Percentiles rank a stretch among this genome's conserved stretches.
These are phyloP conservation scores for Cladobotryum protrusum DNA, from an alignment of 2,329 filamentous ascomycete species.

Conservation along the genomic window DNA sequence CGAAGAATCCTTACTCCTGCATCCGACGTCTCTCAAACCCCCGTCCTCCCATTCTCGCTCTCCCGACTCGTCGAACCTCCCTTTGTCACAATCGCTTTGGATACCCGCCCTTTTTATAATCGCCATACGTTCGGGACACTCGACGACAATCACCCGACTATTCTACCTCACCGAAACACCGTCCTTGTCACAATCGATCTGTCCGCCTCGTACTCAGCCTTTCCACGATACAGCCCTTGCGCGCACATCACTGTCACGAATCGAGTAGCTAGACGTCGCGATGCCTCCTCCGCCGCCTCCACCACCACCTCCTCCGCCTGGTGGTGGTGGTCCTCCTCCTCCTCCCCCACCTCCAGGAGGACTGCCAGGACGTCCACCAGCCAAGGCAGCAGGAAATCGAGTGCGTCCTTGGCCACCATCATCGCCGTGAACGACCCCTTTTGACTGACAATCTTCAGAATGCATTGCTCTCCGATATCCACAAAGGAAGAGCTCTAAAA, in stretches of 20 bases:
- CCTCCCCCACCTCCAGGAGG: slow-evolving; percentile 54
- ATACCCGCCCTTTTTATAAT: not conserved
- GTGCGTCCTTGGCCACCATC: slow-evolving; percentile 42
- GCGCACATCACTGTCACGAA: too few species aligned
- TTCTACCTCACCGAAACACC: not conserved
- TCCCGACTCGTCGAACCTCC: not conserved
- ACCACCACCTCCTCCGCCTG: slow-evolving; percentile 62
- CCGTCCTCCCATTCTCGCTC: not conserved
- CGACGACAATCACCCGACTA: not conserved
- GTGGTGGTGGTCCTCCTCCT: slow-evolving; percentile 54
- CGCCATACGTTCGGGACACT: not conserved
- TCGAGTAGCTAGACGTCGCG: too few species aligned
- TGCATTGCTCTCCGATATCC: slow-evolving; percentile 81
- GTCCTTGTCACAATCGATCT: too few species aligned
- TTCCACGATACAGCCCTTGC: too few species aligned
- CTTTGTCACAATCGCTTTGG: not conserved
- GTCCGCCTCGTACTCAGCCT: too few species aligned
- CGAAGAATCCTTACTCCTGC: too few species aligned
- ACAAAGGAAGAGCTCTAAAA: slow-evolving; percentile 71
- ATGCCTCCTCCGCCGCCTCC: slow-evolving; percentile 60
- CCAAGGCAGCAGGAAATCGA: slow-evolving; percentile 53
- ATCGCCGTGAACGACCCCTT: not conserved
- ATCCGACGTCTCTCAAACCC: too few species aligned
- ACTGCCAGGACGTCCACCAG: slow-evolving; percentile 45
- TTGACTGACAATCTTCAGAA: slow-evolving; percentile 47